Conservation (phyloP, 23 red algal species). For the Agarophyton chilense region DNA sequence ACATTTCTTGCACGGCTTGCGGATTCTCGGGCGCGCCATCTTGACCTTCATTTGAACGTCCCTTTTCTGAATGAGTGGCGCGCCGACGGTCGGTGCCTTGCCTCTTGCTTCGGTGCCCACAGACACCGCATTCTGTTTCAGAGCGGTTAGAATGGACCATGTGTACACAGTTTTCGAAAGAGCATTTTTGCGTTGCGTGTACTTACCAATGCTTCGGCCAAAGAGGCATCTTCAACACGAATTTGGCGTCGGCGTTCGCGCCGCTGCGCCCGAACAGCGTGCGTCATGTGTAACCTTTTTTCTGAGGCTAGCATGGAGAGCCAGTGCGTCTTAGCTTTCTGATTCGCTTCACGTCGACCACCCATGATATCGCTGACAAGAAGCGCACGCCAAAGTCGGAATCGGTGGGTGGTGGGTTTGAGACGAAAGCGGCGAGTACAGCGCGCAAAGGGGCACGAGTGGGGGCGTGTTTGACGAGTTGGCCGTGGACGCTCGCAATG, state of each 20-base stretch:
- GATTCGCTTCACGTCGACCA: neutral
- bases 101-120: neutral
- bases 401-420: too few relatives aligned
- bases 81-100: neutral
- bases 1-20: constrained; percentile 48
- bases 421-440: too few relatives aligned
- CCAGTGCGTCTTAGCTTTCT: constrained; percentile 3
- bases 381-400: too few relatives aligned
- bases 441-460: too few relatives aligned
- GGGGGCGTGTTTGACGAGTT: neutral
- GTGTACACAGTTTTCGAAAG: neutral
- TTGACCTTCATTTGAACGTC: constrained; percentile 21
- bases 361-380: neutral
- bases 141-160: neutral
- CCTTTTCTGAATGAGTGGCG: neutral
- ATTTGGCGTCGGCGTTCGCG: constrained; percentile 26
- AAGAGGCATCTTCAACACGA: neutral
- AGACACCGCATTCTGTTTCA: constrained; percentile 7
- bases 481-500: neutral
- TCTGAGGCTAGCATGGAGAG: neutral
- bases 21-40: constrained; percentile 7
- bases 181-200: neutral
- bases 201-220: constrained; percentile 40
- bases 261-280: neutral
- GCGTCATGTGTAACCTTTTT: neutral